Evolutionary conservation across 176 grass and related monocot genomes (phyloP).

Genomic region (Ensete glaucum): DNA sequence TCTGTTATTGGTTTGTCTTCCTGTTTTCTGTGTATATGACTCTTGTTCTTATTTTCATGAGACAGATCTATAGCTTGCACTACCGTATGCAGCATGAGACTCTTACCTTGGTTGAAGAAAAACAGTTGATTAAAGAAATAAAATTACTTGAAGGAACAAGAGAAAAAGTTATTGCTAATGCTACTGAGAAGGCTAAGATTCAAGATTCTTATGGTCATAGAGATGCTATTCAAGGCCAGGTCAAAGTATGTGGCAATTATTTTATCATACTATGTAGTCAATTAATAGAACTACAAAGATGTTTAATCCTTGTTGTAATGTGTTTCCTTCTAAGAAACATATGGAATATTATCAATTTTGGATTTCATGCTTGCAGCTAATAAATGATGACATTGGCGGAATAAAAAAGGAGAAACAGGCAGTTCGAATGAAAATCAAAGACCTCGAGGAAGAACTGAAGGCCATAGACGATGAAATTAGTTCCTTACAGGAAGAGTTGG

Average conservation of each 20-base stretch:
- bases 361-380: constrained; percentile 17
- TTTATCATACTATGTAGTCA: constrained; percentile 1
- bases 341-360: background rate
- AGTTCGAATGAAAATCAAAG: constrained; percentile 31
- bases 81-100: constrained; percentile 84
- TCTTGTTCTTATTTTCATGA: constrained; percentile 22
- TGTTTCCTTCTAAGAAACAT: background rate
- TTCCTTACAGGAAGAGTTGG: constrained; percentile 29
- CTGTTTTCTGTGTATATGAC: constrained; percentile 2
- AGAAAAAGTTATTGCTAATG: constrained; percentile 58
- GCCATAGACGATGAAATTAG: constrained; percentile 29
- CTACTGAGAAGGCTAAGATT: constrained; percentile 63
- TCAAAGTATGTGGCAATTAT: constrained; percentile 54
- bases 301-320: background rate
- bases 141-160: constrained; percentile 85
- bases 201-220: constrained; percentile 67
- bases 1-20: background rate
- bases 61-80: constrained; percentile 70
- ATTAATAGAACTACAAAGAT: background rate
- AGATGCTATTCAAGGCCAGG: constrained; percentile 76
- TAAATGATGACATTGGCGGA: constrained; percentile 38
- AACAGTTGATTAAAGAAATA: constrained; percentile 77
- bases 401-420: constrained; percentile 36
- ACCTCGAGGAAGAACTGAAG: constrained; percentile 31
- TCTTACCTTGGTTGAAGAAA: constrained; percentile 78